phyloP scores from a whole-genome alignment of 306 rosid species.

The Medicago lupulina region DNA sequence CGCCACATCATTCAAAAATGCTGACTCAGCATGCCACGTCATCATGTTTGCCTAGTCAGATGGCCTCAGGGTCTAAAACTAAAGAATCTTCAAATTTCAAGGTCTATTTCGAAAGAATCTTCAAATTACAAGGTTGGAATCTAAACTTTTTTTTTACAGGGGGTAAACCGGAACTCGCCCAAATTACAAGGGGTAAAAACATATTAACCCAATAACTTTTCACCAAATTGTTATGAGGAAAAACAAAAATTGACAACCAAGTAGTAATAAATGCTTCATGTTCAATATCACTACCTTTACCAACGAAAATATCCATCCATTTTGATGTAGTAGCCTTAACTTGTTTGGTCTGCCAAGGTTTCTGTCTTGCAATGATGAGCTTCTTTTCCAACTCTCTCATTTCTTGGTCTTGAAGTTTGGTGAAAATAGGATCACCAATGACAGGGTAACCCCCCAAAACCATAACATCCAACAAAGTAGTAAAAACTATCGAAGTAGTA shows the following conservation, averaged over 20 bases:
- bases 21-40: too few species aligned
- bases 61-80: too few species aligned
- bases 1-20: too few species aligned
- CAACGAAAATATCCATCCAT: constrained; percentile 47
- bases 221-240: constrained; percentile 1
- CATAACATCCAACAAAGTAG: constrained; percentile 64
- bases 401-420: constrained; percentile 32
- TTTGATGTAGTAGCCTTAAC: neutral
- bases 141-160: too few species aligned
- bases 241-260: constrained; percentile 58
- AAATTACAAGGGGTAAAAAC: too few species aligned
- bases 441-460: constrained; percentile 59
- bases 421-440: constrained; percentile 45
- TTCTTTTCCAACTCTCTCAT: constrained; percentile 41
- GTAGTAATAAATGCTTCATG: constrained; percentile 62
- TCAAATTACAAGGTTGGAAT: too few species aligned
- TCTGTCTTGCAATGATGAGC: constrained; percentile 20
- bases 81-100: too few species aligned
- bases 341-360: neutral
- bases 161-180: too few species aligned
- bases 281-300: constrained; percentile 57
- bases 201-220: too few species aligned
- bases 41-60: too few species aligned
- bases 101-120: too few species aligned
- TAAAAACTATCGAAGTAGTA: too few species aligned